Evolutionary conservation across 208 protist genomes (phyloP), one percentile per base, ranked within the genome.

Genomic region (Porcisia deanei): DNA sequence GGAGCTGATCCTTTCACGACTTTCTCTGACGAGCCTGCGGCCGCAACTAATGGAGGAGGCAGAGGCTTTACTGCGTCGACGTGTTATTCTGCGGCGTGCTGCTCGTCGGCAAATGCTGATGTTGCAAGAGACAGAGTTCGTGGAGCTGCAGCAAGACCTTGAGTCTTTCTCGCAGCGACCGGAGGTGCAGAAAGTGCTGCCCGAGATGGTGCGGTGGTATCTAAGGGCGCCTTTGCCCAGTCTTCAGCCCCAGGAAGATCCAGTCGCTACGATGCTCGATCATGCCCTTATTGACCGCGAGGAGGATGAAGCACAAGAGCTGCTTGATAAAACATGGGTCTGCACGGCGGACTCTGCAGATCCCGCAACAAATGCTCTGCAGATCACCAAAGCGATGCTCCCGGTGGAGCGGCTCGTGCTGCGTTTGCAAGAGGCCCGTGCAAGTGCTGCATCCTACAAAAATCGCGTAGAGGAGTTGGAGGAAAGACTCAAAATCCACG

Each of bases 231-330:
- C 75, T 5, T 58, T 80, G 49, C 75, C 75, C 5, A 68, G 53
- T 8, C 65, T 80, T 8, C 53, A 73, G 57, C 75, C 75, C 18
- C 63, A 52, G 2, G 75, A 73, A 55, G 75, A 79, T 58, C 60
- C 68, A 3, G 80, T 79, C 59, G 73, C 80, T 25, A 76, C 73
- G 80, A 69, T 76, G 57, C 80, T 80, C 41, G 80, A 84, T 54
- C 73, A 80, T 41, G 80, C 74, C 22, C 73, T 79, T 47, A 80
- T 76, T 59, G 80, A 84, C 59, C 73, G 71, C 61, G 75, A 80
- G 39, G 75, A 79, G 14, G 80, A 79, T 54, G 80, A 37, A n/a
- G 75, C 72, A 43, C 75, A 80, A 61, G 78, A 76, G 67, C 66
- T 82, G 41, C 55, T 82, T 16, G 78, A 82, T 64, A 71, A 69